Evolutionary conservation across 768 basidiomycete genomes (phyloP).

Genomic region (Termitomyces titanicus): DNA sequence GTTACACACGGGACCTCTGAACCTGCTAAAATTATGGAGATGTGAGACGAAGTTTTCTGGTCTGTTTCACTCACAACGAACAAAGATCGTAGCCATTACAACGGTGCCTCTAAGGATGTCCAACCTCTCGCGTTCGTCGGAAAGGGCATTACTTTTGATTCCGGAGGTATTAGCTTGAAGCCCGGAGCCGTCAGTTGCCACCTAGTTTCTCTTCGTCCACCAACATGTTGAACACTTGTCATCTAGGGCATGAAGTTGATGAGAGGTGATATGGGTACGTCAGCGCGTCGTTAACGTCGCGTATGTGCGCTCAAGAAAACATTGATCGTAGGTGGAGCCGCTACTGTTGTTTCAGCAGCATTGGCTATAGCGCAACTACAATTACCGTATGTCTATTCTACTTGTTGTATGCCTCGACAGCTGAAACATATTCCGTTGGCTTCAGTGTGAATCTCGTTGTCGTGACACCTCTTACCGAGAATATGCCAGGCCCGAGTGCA

Average conservation of each 20-base stretch:
- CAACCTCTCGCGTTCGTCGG: too few relatives aligned
- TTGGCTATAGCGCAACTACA: slow-evolving; percentile 78
- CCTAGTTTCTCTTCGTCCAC: too few relatives aligned
- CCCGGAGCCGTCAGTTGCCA: too few relatives aligned
- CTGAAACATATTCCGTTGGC: slow-evolving; percentile 1
- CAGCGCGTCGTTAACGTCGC: background rate
- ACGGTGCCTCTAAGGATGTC: too few relatives aligned
- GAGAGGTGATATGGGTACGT: slow-evolving; percentile 82
- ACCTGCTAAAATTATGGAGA: too few relatives aligned
- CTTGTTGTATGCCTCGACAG: background rate
- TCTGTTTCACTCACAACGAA: too few relatives aligned
- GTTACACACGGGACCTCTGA: too few relatives aligned
- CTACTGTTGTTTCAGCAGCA: slow-evolving; percentile 68
- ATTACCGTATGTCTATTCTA: slow-evolving; percentile 59
- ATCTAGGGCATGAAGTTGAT: slow-evolving; percentile 75
- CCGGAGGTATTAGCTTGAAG: too few relatives aligned
- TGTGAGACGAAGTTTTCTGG: too few relatives aligned
- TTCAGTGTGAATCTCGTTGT: slow-evolving; percentile 71
- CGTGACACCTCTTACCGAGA: slow-evolving; percentile 75
- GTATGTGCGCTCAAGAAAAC: background rate
- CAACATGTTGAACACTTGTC: background rate
- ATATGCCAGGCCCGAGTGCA: slow-evolving; percentile 75
- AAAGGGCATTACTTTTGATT: too few relatives aligned
- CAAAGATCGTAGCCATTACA: too few relatives aligned
- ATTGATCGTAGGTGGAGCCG: slow-evolving; percentile 59